A percentile compares a stretch with the other conserved stretches of the same genome.
phyloP scores from a whole-genome alignment of 257 asterid species.

The Gentiana straminea region DNA sequence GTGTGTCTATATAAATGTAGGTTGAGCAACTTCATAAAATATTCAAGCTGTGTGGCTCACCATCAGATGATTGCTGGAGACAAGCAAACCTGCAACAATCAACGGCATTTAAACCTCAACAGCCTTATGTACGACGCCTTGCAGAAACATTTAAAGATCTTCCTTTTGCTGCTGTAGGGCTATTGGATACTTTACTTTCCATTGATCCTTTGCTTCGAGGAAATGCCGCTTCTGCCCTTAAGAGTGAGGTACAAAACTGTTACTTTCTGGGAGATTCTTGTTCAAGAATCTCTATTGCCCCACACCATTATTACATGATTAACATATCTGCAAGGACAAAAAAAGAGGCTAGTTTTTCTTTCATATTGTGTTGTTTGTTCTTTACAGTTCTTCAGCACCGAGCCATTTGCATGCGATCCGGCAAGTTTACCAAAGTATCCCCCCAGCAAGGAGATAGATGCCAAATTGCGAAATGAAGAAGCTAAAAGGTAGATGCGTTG shows the following conservation, averaged over 20 bases:
- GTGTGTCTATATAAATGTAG: constrained; percentile 26
- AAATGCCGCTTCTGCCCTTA: constrained; percentile 65
- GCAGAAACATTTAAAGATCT: constrained; percentile 62
- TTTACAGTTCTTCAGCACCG: constrained; percentile 49
- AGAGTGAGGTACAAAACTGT: constrained; percentile 38
- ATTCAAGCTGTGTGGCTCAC: constrained; percentile 90
- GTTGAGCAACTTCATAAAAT: constrained; percentile 89
- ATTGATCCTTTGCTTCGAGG: constrained; percentile 70
- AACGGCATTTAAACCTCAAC: constrained; percentile 54
- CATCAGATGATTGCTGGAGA: constrained; percentile 80
- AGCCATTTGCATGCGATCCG: constrained; percentile 62
- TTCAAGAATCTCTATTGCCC: too few species aligned
- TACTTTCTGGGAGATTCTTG: too few species aligned
- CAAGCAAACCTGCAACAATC: constrained; percentile 62
- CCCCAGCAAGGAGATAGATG: constrained; percentile 80
- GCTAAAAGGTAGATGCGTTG: constrained; percentile 40
- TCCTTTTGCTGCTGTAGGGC: constrained; percentile 48
- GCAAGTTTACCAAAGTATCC: constrained; percentile 63
- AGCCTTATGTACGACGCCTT: constrained; percentile 57
- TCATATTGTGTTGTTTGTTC: too few species aligned
- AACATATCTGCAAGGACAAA: too few species aligned
- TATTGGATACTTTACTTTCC: constrained; percentile 70
- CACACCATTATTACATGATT: too few species aligned
- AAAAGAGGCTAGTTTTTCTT: too few species aligned
- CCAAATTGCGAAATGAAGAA: constrained; percentile 62